Evolutionary conservation across 345 rosid genomes (phyloP).

Genomic region (Citrus hindsii): DNA sequence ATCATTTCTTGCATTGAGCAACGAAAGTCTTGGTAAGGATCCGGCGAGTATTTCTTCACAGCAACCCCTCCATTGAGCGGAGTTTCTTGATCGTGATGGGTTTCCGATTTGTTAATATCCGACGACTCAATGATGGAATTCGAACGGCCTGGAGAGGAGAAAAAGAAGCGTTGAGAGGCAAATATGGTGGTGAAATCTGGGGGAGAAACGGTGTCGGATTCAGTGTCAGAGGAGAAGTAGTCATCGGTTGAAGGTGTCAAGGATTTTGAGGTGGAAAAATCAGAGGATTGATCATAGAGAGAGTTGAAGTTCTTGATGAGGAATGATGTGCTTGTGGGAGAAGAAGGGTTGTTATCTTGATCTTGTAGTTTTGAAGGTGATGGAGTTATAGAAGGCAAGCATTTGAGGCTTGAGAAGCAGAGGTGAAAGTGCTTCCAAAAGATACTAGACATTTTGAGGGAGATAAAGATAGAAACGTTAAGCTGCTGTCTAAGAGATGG

Average conservation of each 20-base stretch:
- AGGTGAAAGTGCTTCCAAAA: constrained; percentile 61
- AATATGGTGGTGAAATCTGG: constrained; percentile 65
- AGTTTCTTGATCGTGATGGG: neutral
- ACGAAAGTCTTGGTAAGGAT: constrained; percentile 73
- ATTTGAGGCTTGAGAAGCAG: constrained; percentile 50
- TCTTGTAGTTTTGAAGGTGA: constrained; percentile 22
- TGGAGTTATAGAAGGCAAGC: constrained; percentile 26
- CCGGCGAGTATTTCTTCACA: constrained; percentile 60
- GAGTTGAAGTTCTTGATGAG: constrained; percentile 3
- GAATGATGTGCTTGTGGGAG: neutral
- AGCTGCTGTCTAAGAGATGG: neutral
- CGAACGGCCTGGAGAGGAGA: constrained; percentile 87
- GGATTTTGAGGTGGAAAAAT: constrained; percentile 31
- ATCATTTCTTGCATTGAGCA: constrained; percentile 94
- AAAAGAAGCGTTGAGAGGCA: constrained; percentile 92
- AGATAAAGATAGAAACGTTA: neutral
- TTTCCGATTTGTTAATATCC: constrained; percentile 10
- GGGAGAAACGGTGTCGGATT: constrained; percentile 14
- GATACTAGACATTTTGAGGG: constrained; percentile 47
- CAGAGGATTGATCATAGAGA: constrained; percentile 5
- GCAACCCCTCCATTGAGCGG: constrained; percentile 50
- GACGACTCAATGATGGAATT: constrained; percentile 76
- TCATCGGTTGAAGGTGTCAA: constrained; percentile 29
- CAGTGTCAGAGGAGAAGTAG: constrained; percentile 27
- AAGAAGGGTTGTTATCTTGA: neutral